Percentiles rank a stretch among this genome's conserved stretches.
These are phyloP conservation scores for Pichia sorboxylosa DNA, from an alignment of 1,139 yeast species.

Conservation along the genomic window DNA sequence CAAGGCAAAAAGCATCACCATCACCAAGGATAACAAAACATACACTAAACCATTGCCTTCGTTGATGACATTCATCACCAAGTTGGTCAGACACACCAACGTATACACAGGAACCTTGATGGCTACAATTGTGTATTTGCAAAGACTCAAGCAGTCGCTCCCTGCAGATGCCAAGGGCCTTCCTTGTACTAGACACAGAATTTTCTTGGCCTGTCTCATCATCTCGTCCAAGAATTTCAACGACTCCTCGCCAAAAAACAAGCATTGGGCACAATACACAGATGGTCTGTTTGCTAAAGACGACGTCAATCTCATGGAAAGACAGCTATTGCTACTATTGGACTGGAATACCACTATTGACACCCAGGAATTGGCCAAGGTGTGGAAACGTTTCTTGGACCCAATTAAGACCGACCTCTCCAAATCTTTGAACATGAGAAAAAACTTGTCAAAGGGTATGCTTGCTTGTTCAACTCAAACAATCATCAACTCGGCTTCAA, in stretches of 20 bases:
- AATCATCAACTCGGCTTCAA: conserved; percentile 5
- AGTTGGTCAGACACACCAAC: conserved; percentile 58
- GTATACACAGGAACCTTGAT: conserved; percentile 68
- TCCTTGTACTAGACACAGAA: conserved; percentile 69
- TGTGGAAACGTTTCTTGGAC: conserved; percentile 41
- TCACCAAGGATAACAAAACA: conserved; percentile 19
- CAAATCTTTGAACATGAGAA: conserved; percentile 23
- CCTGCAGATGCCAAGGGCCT: conserved; percentile 66
- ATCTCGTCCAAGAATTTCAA: conserved; percentile 64
- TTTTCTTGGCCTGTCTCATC: conserved; percentile 61
- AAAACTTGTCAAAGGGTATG: conserved; percentile 20
- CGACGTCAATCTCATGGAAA: conserved; percentile 71
- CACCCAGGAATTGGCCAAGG: conserved; percentile 39
- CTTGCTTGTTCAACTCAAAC: conserved; percentile 21
- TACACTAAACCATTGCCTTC: conserved; percentile 45
- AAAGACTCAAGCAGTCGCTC: conserved; percentile 44
- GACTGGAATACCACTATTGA: conserved; percentile 59
- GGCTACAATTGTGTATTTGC: conserved; percentile 59
- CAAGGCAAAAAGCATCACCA: conserved; percentile 24
- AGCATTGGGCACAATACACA: conserved; percentile 69
- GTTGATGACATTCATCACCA: conserved; percentile 61
- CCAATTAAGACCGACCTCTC: conserved; percentile 53
- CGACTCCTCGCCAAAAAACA: conserved; percentile 66
- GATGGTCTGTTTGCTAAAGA: conserved; percentile 57
- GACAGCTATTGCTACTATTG: conserved; percentile 55